Percentiles rank a stretch among this genome's conserved stretches.
phyloP scores from a whole-genome alignment of 2,329 filamentous ascomycete species.

The Mycosphaerelloides madeirae region DNA sequence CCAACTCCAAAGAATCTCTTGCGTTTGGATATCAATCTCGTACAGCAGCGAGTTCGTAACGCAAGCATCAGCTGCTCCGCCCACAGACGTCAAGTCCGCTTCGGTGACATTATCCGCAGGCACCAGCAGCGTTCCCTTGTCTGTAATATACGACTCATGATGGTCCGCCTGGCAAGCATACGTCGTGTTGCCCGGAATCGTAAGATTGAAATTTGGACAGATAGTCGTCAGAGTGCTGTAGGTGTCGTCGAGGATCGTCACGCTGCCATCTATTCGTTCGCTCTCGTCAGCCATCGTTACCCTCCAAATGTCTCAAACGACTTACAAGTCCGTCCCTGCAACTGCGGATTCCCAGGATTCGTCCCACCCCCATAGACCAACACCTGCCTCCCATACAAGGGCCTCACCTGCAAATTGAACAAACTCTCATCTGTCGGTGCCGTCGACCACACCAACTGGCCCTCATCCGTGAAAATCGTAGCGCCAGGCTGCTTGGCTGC shows the following conservation, averaged over 20 bases:
- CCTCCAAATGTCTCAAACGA: too few species aligned
- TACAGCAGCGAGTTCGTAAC: conserved; percentile 37
- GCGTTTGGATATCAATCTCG: conserved; percentile 41
- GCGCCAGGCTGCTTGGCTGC: not conserved
- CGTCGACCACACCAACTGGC: conserved; percentile 19
- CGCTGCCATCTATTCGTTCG: conserved; percentile 23
- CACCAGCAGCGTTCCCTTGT: conserved; percentile 28
- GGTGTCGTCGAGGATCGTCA: conserved; percentile 18
- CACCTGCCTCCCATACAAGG: too few species aligned
- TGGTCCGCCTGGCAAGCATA: too few species aligned
- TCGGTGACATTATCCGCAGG: conserved; percentile 30
- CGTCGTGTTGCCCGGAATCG: conserved; percentile 4
- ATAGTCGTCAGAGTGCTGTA: conserved; percentile 16
- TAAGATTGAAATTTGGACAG: conserved; percentile 13
- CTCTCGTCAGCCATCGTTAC: too few species aligned
- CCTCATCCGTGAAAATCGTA: not conserved
- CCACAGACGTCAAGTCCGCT: conserved; percentile 31
- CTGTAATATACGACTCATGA: conserved; percentile 32
- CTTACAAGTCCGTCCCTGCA: too few species aligned
- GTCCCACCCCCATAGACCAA: too few species aligned
- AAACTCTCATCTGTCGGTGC: too few species aligned
- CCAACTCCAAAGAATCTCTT: conserved; percentile 40
- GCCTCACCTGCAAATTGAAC: too few species aligned
- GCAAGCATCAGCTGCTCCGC: conserved; percentile 33
- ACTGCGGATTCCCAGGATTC: too few species aligned